Conservation (phyloP, 2,329 filamentous ascomycete species). For the Gliomastix tumulicola region DNA sequence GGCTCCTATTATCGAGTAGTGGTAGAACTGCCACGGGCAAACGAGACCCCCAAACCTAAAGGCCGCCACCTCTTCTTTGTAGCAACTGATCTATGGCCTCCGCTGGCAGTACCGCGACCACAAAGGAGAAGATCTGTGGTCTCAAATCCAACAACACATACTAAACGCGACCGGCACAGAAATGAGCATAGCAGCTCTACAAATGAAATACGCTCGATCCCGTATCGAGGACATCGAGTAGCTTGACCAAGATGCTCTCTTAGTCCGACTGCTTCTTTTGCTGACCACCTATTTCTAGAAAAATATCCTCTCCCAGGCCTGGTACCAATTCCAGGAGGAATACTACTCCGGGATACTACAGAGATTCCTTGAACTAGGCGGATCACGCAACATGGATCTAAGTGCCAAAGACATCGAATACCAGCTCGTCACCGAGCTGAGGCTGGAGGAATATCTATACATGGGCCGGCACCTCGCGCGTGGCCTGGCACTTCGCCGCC, state of each 20-base stretch:
- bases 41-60: constrained; percentile 31
- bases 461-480: no score
- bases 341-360: constrained; percentile 34
- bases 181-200: no score
- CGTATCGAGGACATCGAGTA: constrained; percentile 41
- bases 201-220: constrained; percentile 49
- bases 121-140: constrained; percentile 54
- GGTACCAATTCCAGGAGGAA: constrained; percentile 29
- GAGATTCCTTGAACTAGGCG: constrained; percentile 40
- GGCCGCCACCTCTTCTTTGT: constrained; percentile 36
- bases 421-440: constrained; percentile 39
- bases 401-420: constrained; percentile 41
- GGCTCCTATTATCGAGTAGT: constrained; percentile 20
- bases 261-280: background rate
- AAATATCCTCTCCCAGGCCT: constrained; percentile 31
- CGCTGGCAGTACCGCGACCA: constrained; percentile 34
- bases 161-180: no score
- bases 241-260: constrained; percentile 34
- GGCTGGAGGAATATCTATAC: constrained; percentile 28
- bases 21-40: constrained; percentile 24
- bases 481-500: no score
- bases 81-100: constrained; percentile 41
- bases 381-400: constrained; percentile 40
- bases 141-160: constrained; percentile 36
- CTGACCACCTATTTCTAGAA: constrained; percentile 19